Conservation (phyloP, 139 green algal species). For the Chlorella sorokiniana region DNA sequence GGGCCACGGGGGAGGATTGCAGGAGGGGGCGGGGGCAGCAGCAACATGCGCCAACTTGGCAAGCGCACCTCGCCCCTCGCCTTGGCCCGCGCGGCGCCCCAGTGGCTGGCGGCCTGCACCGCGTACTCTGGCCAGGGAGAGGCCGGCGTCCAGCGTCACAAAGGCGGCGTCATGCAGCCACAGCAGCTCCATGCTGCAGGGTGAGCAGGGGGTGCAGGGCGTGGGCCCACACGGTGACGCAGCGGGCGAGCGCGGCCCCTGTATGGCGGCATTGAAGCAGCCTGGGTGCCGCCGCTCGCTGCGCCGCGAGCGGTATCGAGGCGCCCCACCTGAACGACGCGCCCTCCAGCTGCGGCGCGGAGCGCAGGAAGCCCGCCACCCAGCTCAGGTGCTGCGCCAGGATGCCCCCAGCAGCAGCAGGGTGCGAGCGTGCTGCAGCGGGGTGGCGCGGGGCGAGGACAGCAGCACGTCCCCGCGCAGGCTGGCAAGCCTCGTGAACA, state of each 20-base stretch:
- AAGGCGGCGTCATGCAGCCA: constrained; percentile 36
- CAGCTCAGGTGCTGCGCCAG: constrained; percentile 19
- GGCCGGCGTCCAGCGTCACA: constrained; percentile 30
- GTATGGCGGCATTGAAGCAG: no score
- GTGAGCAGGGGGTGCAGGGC: neutral
- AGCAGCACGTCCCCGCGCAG: constrained; percentile 40
- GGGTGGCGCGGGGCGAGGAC: constrained; percentile 17
- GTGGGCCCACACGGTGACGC: no score
- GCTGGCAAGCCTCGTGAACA: constrained; percentile 31
- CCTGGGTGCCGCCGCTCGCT: neutral
- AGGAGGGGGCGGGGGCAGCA: neutral
- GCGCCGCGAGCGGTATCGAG: no score
- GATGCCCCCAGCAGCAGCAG: constrained; percentile 35
- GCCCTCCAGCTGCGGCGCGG: neutral
- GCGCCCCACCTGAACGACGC: neutral
- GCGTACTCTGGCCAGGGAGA: constrained; percentile 23
- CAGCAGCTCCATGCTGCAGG: constrained; percentile 13
- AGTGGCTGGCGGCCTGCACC: constrained; percentile 11
- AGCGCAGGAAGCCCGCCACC: constrained; percentile 1
- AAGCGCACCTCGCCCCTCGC: constrained; percentile 6
- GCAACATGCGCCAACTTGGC: neutral
- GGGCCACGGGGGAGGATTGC: no score
- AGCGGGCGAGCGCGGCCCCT: no score
- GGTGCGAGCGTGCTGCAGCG: constrained; percentile 21
- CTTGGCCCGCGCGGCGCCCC: neutral